These are phyloP conservation scores for Leishmania gerbilli DNA, from an alignment of 208 protist species.

Conservation along the genomic window DNA sequence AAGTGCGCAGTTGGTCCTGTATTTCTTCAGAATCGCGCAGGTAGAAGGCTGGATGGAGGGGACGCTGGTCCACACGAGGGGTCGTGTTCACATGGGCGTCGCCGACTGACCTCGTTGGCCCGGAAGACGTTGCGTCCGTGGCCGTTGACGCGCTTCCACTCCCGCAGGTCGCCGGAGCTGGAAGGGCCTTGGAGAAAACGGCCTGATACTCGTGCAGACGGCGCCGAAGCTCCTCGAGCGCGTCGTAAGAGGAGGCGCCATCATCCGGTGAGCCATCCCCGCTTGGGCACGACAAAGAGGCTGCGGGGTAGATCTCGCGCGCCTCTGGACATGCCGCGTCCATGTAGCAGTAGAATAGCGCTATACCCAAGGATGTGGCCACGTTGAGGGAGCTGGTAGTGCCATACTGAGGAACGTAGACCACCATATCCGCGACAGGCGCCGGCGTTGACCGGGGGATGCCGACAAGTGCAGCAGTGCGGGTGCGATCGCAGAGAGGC, in stretches of 20 bases:
- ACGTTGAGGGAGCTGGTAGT: constrained; percentile 92
- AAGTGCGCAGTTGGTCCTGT: constrained; percentile 11
- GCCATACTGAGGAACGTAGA: constrained; percentile 91
- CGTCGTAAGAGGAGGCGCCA: background rate
- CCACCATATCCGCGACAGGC: constrained; percentile 35
- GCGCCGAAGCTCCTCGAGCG: constrained; percentile 7
- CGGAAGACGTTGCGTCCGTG: no score
- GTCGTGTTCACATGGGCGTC: constrained; percentile 21
- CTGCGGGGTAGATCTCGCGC: constrained; percentile 18
- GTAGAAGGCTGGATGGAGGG: constrained; percentile 75
- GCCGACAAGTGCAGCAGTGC: background rate
- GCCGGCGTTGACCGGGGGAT: background rate
- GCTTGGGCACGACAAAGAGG: no score
- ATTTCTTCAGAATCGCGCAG: constrained; percentile 14
- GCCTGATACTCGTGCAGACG: constrained; percentile 21
- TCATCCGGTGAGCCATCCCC: background rate
- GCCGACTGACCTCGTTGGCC: background rate
- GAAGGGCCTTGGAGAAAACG: constrained; percentile 22
- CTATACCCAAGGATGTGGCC: constrained; percentile 85
- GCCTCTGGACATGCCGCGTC: constrained; percentile 54
- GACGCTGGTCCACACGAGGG: constrained; percentile 68
- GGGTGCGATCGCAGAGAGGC: background rate
- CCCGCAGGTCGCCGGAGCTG: background rate
- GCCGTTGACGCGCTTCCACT: background rate
- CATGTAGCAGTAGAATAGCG: constrained; percentile 78